A percentile compares a stretch with the other conserved stretches of the same genome.
Conservation (phyloP, 2,329 filamentous ascomycete species). For the Colletotrichum limetticola region DNA sequence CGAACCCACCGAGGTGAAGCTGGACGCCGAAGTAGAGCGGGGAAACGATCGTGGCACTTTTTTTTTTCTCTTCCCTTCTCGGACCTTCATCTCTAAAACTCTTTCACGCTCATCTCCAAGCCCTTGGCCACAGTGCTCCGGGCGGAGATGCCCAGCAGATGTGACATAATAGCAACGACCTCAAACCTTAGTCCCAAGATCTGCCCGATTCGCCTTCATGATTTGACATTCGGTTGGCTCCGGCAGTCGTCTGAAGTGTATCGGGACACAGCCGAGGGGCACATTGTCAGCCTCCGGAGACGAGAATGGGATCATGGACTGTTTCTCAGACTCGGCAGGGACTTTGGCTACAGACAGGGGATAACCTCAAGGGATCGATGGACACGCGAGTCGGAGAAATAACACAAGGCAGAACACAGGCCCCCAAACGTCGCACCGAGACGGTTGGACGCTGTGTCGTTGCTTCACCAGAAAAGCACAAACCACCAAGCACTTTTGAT, state of each 20-base stretch:
- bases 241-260: conserved; percentile 4
- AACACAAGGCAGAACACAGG: conserved; percentile 24
- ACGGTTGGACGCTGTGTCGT: conserved; percentile 5
- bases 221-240: conserved; percentile 17
- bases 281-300: not conserved
- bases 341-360: not conserved
- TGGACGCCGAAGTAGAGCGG: not conserved
- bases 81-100: not conserved
- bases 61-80: not conserved
- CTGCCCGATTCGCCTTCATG: not conserved
- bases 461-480: conserved; percentile 9
- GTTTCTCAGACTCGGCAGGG: not conserved
- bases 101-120: not conserved
- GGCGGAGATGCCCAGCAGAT: not conserved
- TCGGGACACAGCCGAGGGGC: not conserved
- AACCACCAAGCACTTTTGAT: conserved; percentile 11
- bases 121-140: not conserved
- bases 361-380: not conserved
- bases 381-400: conserved; percentile 30
- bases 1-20: conserved; percentile 21
- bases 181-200: conserved; percentile 2
- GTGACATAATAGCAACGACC: conserved; percentile 14
- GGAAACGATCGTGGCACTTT: conserved; percentile 2
- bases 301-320: not conserved
- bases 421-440: conserved; percentile 20